Evolutionary conservation across 441 rosid species (phyloP), one percentile per base, ranked within the genome.

Genomic region (Melastoma candidum): DNA sequence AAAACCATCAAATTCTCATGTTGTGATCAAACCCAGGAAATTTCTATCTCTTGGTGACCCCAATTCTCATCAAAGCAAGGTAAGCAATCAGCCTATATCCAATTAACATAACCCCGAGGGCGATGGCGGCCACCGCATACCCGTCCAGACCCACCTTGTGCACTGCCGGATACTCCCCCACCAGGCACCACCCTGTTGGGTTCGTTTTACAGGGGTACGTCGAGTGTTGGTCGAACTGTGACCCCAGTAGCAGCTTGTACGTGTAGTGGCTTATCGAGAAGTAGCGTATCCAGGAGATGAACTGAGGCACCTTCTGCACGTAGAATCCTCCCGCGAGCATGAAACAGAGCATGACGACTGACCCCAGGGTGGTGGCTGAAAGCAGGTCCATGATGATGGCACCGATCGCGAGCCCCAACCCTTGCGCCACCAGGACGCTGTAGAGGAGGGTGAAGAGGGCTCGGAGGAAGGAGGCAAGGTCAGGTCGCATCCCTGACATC

Each of bases 71-170:
- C 3, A 72, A 60, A 27, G 71, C 60, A 2, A 63, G 6, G 63
- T 74, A 78, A 12, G 83, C 72, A 12, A 78, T 54, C 1, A 70
- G 49, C 49, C 76, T 63, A 29, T 72, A 74, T n/a, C 63, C 77
- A 12, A 68, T 10, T 7, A 75, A 32, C 74, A 78, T 70, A 12
- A 58, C 56, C 44, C 64, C 44, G 65, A 77, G 36, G 1, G 72
- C 71, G 17, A 59, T 55, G 7, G 70, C 71, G 63, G 72, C 75
- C 36, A 0, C 46, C 14, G 36, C 66, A 3, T 68, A 61, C 12
- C 54, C 41, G 27, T 65, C 67, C 12, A 63, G 54, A 48, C 66
- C 60, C 45, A 61, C 12, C 26, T 68, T 58, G 48, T 48, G 25
- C 36, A 60, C 26, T 11, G 55, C 11, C 0, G 63, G 62, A 47